Conservation (phyloP, 352 stramenopile species). For the Phytopythium helicoides region DNA sequence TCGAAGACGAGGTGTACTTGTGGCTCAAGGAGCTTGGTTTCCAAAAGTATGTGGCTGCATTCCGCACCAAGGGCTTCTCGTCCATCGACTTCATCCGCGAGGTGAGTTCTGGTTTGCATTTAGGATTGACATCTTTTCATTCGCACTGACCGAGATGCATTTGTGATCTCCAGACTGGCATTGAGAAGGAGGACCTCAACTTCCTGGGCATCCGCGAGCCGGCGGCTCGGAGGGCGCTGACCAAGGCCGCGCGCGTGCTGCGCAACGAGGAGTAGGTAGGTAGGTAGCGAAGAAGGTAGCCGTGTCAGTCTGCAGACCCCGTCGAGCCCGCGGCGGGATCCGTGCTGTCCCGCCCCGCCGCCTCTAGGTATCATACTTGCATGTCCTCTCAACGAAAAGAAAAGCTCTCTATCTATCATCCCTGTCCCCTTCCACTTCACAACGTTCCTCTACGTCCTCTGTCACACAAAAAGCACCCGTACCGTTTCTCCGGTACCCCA, state of each 20-base stretch:
- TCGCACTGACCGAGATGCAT: neutral
- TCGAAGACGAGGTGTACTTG: slow-evolving; percentile 62
- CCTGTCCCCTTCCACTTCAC: too few species aligned
- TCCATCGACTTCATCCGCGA: slow-evolving; percentile 85
- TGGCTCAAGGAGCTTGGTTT: slow-evolving; percentile 69
- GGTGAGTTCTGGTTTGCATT: slow-evolving; percentile 21
- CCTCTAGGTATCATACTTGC: too few species aligned
- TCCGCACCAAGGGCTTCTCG: slow-evolving; percentile 77
- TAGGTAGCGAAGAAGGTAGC: too few species aligned
- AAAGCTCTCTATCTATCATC: too few species aligned
- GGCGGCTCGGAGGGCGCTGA: slow-evolving; percentile 54
- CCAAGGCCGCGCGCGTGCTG: slow-evolving; percentile 50
- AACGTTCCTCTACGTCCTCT: too few species aligned
- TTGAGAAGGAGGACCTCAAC: slow-evolving; percentile 84
- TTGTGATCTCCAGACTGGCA: slow-evolving; percentile 57
- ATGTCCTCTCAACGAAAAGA: too few species aligned
- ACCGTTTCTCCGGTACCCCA: too few species aligned
- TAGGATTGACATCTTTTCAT: too few species aligned
- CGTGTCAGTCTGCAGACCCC: too few species aligned
- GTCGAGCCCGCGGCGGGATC: too few species aligned
- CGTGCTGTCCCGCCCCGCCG: too few species aligned
- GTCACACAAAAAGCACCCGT: too few species aligned
- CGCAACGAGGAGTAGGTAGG: slow-evolving; percentile 34
- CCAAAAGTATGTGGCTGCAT: slow-evolving; percentile 54
- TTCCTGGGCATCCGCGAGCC: slow-evolving; percentile 81